Base-by-base conservation (phyloP, 805 yeast genomes). In the Yamadazyma tumulicola region DNA sequence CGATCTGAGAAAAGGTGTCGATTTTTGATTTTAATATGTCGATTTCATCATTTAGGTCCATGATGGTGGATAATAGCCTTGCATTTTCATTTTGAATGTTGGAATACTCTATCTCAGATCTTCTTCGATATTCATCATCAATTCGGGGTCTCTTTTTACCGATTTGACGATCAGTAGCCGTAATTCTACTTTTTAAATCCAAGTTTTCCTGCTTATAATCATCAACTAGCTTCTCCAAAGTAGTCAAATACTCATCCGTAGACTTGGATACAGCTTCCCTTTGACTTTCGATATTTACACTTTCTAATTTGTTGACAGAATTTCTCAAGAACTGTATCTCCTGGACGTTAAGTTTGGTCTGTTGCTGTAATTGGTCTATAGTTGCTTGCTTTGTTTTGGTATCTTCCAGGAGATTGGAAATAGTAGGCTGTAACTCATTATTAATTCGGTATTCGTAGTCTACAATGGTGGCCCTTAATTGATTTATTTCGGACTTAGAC, bases 271-370 rank as follows among this genome's bases (percentile, higher is more conserved):
- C 50, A 7, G 51, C 50, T 22, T 61, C 57, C 33, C 63, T 43
- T 29, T 54, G 30, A 17, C 32, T 42, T 16, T 40, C 42, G 4
- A 24, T 18, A 9, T 52, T 38, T 24, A 56, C 31, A 9, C 48
- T 48, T 39, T 75, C 80, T 29, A 74, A 51, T 19, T 68, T 69
- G 35, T 77, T 71, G 32, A 82, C 51, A 53, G 78, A 81, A 26
- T 65, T 66, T 39, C 83, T 63, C 34, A 83, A 57, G 38, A 78
- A 67, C 35, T 68, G 74, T 19, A 79, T 69, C 48, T 83, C 89
- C 41, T 74, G 76, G 16, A 61, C 48, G n/a, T 79, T 72, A 27
- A 81, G 57, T 3, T 61, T 48, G 33, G 67, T 67, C 38, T 78
- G 80, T 34, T 73, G 70, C 31, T 75, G 75, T 5, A 74, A 51